phyloP scores from a whole-genome alignment of 2,329 filamentous ascomycete species.

The Cytospora piceae region DNA sequence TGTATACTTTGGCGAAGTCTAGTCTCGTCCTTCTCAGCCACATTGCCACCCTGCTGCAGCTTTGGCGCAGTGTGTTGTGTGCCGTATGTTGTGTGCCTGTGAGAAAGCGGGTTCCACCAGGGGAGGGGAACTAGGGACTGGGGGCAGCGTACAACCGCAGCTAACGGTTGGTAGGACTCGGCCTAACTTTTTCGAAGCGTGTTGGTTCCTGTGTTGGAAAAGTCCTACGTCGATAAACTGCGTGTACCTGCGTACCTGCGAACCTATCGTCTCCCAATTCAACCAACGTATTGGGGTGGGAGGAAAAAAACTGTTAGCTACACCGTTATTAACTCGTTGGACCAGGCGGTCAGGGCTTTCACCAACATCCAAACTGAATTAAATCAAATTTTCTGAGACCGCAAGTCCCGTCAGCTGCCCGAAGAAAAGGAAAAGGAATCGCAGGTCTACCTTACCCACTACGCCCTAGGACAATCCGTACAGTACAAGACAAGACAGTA shows the following conservation, averaged over 20 bases:
- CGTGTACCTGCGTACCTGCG: not conserved
- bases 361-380: not conserved
- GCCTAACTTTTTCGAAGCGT: slow-evolving; percentile 5
- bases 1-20: slow-evolving; percentile 14
- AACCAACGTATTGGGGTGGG: slow-evolving; percentile 2
- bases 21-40: slow-evolving; percentile 23
- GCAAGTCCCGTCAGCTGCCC: not conserved
- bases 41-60: slow-evolving; percentile 9
- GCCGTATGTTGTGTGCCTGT: not conserved
- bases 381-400: not conserved
- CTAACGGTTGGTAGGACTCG: slow-evolving; percentile 21
- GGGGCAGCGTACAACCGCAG: too few relatives aligned
- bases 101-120: slow-evolving; percentile 2
- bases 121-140: not conserved
- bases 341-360: not conserved
- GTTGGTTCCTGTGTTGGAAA: slow-evolving; percentile 16
- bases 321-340: not conserved
- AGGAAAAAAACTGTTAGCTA: not conserved
- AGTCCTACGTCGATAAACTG: slow-evolving; percentile 16
- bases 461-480: not conserved
- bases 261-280: not conserved
- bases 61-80: not conserved
- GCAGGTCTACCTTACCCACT: not conserved
- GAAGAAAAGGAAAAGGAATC: not conserved
- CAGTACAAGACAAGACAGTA: too few relatives aligned